Evolutionary conservation across 208 protist genomes (phyloP).

Genomic region (Vickermania spadyakhi): DNA sequence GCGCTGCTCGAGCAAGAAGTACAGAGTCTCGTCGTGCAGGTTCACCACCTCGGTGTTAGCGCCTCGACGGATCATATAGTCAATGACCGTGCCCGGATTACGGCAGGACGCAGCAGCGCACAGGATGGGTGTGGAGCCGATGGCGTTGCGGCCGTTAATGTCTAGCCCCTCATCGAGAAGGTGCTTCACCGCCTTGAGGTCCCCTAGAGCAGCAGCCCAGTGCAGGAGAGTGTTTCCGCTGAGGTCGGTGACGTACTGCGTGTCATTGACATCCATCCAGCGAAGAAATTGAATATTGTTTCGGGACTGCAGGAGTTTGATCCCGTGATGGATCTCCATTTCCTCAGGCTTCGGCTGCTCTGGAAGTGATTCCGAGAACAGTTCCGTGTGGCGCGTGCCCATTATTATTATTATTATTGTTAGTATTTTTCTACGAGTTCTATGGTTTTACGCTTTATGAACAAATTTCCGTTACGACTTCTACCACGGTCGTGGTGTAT

Average conservation of each 20-base stretch:
- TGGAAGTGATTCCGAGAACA: not conserved
- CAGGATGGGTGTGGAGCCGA: conserved; percentile 43
- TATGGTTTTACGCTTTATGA: too few species aligned
- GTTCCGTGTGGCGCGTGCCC: too few species aligned
- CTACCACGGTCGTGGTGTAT: too few species aligned
- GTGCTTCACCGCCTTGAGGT: conserved; percentile 15
- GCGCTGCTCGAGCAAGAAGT: conserved; percentile 18
- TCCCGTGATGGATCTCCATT: conserved; percentile 12
- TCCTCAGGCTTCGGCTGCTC: conserved; percentile 1
- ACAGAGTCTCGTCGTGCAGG: conserved; percentile 14
- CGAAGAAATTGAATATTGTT: conserved; percentile 26
- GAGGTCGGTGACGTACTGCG: conserved; percentile 28
- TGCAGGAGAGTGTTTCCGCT: conserved; percentile 58
- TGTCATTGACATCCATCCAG: conserved; percentile 39
- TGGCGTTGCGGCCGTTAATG: conserved; percentile 25
- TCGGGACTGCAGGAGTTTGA: conserved; percentile 24
- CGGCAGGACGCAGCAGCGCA: conserved; percentile 35
- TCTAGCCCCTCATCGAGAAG: conserved; percentile 27
- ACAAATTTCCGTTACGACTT: too few species aligned
- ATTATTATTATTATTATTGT: too few species aligned
- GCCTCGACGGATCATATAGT: conserved; percentile 29
- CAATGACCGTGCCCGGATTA: conserved; percentile 24
- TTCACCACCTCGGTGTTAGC: conserved; percentile 23
- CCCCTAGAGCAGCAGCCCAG: conserved; percentile 47
- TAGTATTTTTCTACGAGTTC: too few species aligned